phyloP scores from a whole-genome alignment of 2,329 filamentous ascomycete species.

The Biscogniauxia marginata region DNA sequence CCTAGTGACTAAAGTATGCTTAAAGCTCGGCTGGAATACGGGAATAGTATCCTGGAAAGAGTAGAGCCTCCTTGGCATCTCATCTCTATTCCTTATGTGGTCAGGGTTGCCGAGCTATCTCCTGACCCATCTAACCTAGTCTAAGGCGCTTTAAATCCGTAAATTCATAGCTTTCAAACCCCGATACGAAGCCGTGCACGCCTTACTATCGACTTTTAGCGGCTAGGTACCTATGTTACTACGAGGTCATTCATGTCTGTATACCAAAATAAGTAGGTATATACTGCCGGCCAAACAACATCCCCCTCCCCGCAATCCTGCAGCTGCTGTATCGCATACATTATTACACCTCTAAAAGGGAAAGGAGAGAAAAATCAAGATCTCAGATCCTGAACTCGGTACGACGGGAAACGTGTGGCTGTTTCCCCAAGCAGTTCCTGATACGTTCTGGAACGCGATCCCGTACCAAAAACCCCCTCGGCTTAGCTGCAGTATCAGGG shows the following conservation, averaged over 20 bases:
- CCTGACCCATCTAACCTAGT: neutral
- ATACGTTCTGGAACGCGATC: neutral
- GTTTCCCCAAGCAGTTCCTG: neutral
- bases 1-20: neutral
- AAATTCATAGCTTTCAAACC: no score
- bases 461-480: neutral
- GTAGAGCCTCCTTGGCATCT: neutral
- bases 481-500: neutral
- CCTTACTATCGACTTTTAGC: neutral
- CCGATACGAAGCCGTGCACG: neutral
- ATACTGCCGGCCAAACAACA: neutral
- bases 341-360: neutral
- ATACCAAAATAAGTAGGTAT: neutral
- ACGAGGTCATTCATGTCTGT: neutral
- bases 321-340: neutral
- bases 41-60: neutral
- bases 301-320: neutral
- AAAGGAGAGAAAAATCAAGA: neutral
- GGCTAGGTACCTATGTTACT: neutral
- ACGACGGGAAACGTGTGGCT: neutral
- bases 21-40: neutral
- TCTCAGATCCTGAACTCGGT: neutral
- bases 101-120: slow-evolving; percentile 12
- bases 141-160: neutral
- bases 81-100: neutral